These are phyloP conservation scores for Rugonectria rugulosa DNA, from an alignment of 2,329 filamentous ascomycete species.

Conservation along the genomic window DNA sequence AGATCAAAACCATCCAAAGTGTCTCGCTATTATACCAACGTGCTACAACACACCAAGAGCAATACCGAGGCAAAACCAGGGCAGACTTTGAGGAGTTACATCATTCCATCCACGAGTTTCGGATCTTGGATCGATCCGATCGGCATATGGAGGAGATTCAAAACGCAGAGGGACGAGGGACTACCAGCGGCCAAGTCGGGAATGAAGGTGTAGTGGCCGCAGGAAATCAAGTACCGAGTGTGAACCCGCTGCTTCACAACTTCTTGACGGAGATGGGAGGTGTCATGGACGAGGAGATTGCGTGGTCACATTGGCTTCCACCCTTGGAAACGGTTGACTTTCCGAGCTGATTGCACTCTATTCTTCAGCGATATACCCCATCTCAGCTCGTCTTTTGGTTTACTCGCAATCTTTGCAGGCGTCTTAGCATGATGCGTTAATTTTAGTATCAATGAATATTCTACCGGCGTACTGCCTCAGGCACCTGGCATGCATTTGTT, in stretches of 20 bases:
- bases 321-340: neutral
- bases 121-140: slow-evolving; percentile 42
- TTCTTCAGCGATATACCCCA: neutral
- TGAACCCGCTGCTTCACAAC: neutral
- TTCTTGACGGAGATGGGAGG: slow-evolving; percentile 1
- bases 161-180: slow-evolving; percentile 28
- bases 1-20: slow-evolving; percentile 10
- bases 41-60: slow-evolving; percentile 17
- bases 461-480: no score
- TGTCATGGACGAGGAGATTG: slow-evolving; percentile 3
- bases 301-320: slow-evolving; percentile 1
- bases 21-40: slow-evolving; percentile 5
- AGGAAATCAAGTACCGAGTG: slow-evolving; percentile 42
- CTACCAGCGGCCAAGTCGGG: neutral
- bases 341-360: neutral
- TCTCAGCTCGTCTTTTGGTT: neutral
- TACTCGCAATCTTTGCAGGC: neutral
- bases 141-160: slow-evolving; percentile 42
- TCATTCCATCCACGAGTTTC: slow-evolving; percentile 43
- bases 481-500: no score
- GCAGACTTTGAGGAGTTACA: slow-evolving; percentile 42
- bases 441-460: no score
- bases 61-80: slow-evolving; percentile 37
- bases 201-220: neutral
- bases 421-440: no score